Conservation (phyloP, 2,329 filamentous ascomycete genomes). For the Epicoccum nigrum region DNA sequence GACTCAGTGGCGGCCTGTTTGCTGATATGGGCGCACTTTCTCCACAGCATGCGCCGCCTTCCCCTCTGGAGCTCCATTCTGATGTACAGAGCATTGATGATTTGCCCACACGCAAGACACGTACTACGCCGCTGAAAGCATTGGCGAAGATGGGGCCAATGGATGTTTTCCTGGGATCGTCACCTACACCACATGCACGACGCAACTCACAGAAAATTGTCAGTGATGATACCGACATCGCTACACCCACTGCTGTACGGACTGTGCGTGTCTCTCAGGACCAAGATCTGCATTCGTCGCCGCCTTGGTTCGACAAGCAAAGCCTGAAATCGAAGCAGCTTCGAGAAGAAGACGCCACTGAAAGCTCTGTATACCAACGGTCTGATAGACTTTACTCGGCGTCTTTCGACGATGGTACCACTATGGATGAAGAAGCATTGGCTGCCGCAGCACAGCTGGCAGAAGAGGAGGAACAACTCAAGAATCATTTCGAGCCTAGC, state of each 20-base stretch:
- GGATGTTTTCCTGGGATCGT: conserved; percentile 45
- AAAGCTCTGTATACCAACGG: conserved; percentile 30
- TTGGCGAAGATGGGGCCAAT: conserved; percentile 40
- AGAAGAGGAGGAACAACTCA: conserved; percentile 6
- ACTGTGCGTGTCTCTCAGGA: conserved; percentile 26
- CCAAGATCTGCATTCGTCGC: conserved; percentile 44
- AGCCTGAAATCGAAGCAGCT: not conserved
- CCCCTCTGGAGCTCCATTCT: conserved; percentile 38
- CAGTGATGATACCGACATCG: conserved; percentile 34
- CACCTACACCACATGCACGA: conserved; percentile 44
- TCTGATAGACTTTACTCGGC: conserved; percentile 21
- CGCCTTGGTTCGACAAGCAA: conserved; percentile 37
- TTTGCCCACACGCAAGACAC: conserved; percentile 25
- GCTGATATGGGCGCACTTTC: conserved; percentile 59
- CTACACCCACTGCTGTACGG: conserved; percentile 38
- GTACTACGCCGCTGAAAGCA: conserved; percentile 35
- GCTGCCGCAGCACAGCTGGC: conserved; percentile 19
- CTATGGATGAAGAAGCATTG: conserved; percentile 37
- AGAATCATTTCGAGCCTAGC: conserved; percentile 1
- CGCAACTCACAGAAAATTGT: conserved; percentile 32
- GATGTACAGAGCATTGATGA: conserved; percentile 37
- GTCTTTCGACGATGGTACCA: conserved; percentile 43
- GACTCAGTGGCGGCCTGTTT: conserved; percentile 68
- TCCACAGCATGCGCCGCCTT: conserved; percentile 22
- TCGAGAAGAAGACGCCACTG: conserved; percentile 7